These are phyloP conservation scores for Sesbania bispinosa DNA, from an alignment of 306 rosid genomes.

Conservation along the genomic window DNA sequence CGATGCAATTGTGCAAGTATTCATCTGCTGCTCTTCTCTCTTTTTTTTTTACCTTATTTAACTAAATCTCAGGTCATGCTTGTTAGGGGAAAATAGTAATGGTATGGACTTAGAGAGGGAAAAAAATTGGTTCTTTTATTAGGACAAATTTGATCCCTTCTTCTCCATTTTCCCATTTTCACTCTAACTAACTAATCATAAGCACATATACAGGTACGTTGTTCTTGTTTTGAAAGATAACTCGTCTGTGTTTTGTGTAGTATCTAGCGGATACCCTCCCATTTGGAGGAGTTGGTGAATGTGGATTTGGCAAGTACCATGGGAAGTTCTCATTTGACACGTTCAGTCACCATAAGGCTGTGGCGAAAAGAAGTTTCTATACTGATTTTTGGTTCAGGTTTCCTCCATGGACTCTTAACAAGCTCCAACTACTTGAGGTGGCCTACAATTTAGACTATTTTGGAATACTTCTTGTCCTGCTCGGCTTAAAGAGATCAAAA, in stretches of 20 bases:
- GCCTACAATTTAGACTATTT: constrained; percentile 49
- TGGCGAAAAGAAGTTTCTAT: constrained; percentile 48
- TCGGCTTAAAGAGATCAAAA: constrained; percentile 48
- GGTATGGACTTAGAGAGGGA: no score
- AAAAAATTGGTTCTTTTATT: no score
- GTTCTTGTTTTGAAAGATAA: neutral
- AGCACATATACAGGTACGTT: neutral
- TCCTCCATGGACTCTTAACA: constrained; percentile 69
- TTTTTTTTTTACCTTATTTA: neutral
- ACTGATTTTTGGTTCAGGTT: constrained; percentile 72
- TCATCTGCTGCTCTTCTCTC: neutral
- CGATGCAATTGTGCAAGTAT: constrained; percentile 64
- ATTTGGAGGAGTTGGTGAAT: constrained; percentile 81
- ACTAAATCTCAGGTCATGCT: neutral
- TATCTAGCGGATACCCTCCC: constrained; percentile 62
- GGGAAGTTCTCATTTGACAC: constrained; percentile 78
- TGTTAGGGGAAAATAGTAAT: neutral
- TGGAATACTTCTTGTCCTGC: constrained; percentile 43
- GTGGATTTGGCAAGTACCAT: constrained; percentile 73
- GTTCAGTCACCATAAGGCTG: constrained; percentile 63
- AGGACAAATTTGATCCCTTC: no score
- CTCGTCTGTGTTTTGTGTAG: constrained; percentile 27
- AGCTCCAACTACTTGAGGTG: constrained; percentile 55
- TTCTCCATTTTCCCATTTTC: no score
- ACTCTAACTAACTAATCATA: neutral